Evolutionary conservation across 106 monocot species (phyloP), one percentile per base, ranked within the genome.

Genomic region (Agapanthus africanus): DNA sequence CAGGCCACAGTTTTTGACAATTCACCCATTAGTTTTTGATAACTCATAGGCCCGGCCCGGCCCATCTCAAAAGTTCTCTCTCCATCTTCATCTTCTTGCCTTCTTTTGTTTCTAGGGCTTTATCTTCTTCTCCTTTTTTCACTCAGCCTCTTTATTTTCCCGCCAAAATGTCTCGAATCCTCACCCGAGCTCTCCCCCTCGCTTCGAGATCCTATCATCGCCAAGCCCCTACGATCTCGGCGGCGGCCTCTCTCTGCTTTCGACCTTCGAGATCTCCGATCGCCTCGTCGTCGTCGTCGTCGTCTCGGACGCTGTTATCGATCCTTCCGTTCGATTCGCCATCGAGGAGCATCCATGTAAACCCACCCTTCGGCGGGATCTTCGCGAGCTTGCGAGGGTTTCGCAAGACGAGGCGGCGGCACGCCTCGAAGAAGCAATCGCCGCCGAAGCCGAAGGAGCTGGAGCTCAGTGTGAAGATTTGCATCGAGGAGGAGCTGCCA

Each of bases 401-500:
- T 22, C 73, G 88, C 54, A 84, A 82, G 68, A 16, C 37, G 44
- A 65, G 86, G 74, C 49, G 88, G 57, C 62, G 69, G 40, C 79
- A 71, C 56, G 41, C 74, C 14, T 51, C 69, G 64, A 81, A 72
- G 79, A 74, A 71, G 65, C 68, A 68, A 57, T 47, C 73, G 75
- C 22, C 75, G 7, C 79, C 84, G 35, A 80, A 70, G 73, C 67
- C 86, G 80, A 67, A 78, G 41, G 84, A 84, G 74, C 71, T 97
- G 4, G 40, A 72, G 30, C 88, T 84, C 25, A 68, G 75, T 37
- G 91, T 84, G 19, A 74, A 79, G 37, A 84, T 97, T 64, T 72
- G 81, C 54, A 73, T 91, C 37, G 83, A 95, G 21, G 88, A 95
- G 42, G 86, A 77, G 66, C 60, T 91, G 63, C 85, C 95, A n/a